Percentiles rank a stretch among this genome's conserved stretches.
These are phyloP conservation scores for Chaetomidium leptoderma DNA, from an alignment of 495 filamentous ascomycete species.

Conservation along the genomic window DNA sequence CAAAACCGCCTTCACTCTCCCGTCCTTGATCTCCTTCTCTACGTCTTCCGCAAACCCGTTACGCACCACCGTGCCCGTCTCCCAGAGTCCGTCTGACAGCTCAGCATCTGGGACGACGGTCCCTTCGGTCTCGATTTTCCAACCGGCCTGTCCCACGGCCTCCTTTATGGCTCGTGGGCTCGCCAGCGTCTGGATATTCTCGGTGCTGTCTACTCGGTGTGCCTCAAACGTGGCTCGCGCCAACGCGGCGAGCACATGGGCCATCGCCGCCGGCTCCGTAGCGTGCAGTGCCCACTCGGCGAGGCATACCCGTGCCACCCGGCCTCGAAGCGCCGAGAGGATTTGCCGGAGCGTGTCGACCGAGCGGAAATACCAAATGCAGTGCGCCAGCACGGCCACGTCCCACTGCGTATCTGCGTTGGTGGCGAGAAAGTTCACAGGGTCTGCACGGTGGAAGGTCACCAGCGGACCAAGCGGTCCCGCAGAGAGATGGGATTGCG, in stretches of 20 bases:
- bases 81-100: constrained; percentile 47
- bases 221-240: constrained; percentile 26
- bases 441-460: constrained; percentile 38
- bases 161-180: constrained; percentile 21
- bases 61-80: constrained; percentile 32
- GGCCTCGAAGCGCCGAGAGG: constrained; percentile 33
- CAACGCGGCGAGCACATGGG: constrained; percentile 46
- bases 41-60: constrained; percentile 29
- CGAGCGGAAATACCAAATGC: constrained; percentile 48
- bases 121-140: constrained; percentile 31
- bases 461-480: constrained; percentile 24
- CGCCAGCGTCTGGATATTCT: constrained; percentile 21
- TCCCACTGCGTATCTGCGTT: constrained; percentile 34
- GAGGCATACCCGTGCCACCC: constrained; percentile 32
- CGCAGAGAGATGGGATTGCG: constrained; percentile 30
- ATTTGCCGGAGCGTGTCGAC: constrained; percentile 27
- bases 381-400: constrained; percentile 46
- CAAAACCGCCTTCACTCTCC: constrained; percentile 36
- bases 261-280: constrained; percentile 25
- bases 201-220: constrained; percentile 12
- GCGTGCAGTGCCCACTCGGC: constrained; percentile 40
- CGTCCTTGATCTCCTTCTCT: constrained; percentile 28
- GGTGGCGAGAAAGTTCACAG: constrained; percentile 27
- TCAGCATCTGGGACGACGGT: constrained; percentile 31
- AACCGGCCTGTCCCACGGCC: constrained; percentile 23